A percentile compares a stretch with the other conserved stretches of the same genome.
phyloP scores from a whole-genome alignment of 331 rosid genomes.

The Arachis monticola region DNA sequence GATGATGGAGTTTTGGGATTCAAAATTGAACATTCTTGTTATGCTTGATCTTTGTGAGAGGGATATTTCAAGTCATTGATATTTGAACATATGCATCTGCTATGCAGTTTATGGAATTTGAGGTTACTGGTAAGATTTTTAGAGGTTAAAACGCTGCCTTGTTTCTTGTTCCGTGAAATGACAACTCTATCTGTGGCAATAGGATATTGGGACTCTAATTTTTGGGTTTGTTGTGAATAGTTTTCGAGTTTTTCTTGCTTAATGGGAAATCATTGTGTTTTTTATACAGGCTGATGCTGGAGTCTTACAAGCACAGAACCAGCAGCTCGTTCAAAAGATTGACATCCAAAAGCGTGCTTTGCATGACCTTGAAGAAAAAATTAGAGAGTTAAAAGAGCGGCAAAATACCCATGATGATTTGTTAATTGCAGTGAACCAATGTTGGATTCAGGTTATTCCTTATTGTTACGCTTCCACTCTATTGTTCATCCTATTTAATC shows the following conservation, averaged over 20 bases:
- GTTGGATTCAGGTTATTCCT: slow-evolving; percentile 79
- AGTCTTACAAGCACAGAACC: slow-evolving; percentile 79
- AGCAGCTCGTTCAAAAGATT: slow-evolving; percentile 80
- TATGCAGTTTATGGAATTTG: slow-evolving; percentile 7
- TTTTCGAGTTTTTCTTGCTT: slow-evolving; percentile 27
- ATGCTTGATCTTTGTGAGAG: slow-evolving; percentile 11
- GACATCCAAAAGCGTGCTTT: slow-evolving; percentile 73
- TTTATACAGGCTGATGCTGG: slow-evolving; percentile 74
- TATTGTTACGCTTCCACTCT: slow-evolving; percentile 17
- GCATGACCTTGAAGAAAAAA: slow-evolving; percentile 67
- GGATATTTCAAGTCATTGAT: slow-evolving; percentile 30
- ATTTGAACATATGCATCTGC: neutral
- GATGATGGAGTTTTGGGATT: slow-evolving; percentile 1
- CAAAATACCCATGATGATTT: slow-evolving; percentile 74
- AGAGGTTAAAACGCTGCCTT: neutral
- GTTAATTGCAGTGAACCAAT: slow-evolving; percentile 69
- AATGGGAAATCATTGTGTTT: slow-evolving; percentile 26
- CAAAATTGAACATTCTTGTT: slow-evolving; percentile 20
- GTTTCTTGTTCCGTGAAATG: slow-evolving; percentile 22
- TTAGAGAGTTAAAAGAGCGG: slow-evolving; percentile 56
- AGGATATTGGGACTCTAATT: neutral
- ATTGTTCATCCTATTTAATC: slow-evolving; percentile 5
- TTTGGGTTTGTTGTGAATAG: neutral
- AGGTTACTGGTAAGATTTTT: slow-evolving; percentile 15
- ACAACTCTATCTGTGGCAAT: slow-evolving; percentile 13